A percentile compares a stretch with the other conserved stretches of the same genome.
Conservation (phyloP, 2,329 filamentous ascomycete species). For the Cytospora piceae region DNA sequence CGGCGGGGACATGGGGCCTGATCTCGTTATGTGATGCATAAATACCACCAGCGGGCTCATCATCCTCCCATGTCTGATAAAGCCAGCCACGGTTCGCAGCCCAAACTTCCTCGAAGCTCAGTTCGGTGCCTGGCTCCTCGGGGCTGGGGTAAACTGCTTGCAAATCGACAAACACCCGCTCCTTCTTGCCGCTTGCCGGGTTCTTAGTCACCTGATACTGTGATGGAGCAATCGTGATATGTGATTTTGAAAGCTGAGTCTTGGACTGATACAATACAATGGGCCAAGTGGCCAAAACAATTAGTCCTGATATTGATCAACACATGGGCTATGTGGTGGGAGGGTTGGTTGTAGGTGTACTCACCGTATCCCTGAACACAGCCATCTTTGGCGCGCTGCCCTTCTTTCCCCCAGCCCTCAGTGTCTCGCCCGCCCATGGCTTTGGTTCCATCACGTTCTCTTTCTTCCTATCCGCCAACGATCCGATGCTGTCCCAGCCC, state of each 20-base stretch:
- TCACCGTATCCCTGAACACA: constrained; percentile 96
- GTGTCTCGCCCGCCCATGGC: constrained; percentile 89
- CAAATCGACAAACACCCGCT: constrained; percentile 86
- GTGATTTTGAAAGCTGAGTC: constrained; percentile 63
- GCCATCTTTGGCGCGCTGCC: constrained; percentile 78
- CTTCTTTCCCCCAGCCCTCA: constrained; percentile 86
- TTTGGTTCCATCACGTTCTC: constrained; percentile 86
- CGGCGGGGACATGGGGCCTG: constrained; percentile 37
- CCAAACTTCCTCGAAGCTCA: constrained; percentile 90
- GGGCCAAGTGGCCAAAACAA: constrained; percentile 52
- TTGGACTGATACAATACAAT: constrained; percentile 62
- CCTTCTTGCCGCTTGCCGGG: constrained; percentile 77
- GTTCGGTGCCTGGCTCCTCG: constrained; percentile 71
- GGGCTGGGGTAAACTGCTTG: constrained; percentile 82
- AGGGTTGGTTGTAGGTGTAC: constrained; percentile 45
- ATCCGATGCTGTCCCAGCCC: constrained; percentile 92
- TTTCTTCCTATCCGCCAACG: constrained; percentile 86
- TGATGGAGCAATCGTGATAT: constrained; percentile 70
- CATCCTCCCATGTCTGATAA: constrained; percentile 59
- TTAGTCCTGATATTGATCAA: constrained; percentile 98
- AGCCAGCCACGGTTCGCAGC: constrained; percentile 75
- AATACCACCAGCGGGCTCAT: constrained; percentile 34
- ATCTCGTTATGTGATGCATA: constrained; percentile 31
- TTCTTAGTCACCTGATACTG: constrained; percentile 82
- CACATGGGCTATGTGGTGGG: constrained; percentile 57